Evolutionary conservation across 371 early-diverging fungal species (phyloP).

Genomic region (Mucor lusitanicus): DNA sequence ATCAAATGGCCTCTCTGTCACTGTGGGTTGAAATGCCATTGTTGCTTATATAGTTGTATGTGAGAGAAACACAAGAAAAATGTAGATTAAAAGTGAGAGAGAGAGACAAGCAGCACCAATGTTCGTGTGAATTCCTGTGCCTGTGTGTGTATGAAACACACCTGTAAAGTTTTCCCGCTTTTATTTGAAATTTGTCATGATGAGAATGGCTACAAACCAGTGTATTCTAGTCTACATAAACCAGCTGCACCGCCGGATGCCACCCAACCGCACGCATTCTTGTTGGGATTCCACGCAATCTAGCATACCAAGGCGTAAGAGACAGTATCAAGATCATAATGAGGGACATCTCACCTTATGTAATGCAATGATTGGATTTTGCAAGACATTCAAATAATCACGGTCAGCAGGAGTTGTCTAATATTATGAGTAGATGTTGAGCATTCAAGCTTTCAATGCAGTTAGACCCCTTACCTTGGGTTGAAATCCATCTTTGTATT

Average conservation of each 20-base stretch:
- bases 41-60: not conserved
- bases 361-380: conserved; percentile 10
- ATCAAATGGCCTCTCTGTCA: not conserved
- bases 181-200: not conserved
- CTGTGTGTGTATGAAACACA: not conserved
- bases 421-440: not conserved
- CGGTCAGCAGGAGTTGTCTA: not conserved
- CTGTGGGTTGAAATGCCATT: not conserved
- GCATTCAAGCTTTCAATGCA: not conserved
- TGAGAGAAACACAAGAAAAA: not conserved
- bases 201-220: conserved; percentile 4
- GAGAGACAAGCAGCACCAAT: not conserved
- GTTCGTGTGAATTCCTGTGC: not conserved
- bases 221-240: conserved; percentile 30
- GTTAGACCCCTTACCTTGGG: not conserved
- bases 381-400: not conserved
- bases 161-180: not conserved
- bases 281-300: conserved; percentile 31
- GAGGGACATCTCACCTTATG: conserved; percentile 1
- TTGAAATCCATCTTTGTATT: conserved; percentile 11
- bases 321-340: not conserved
- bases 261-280: conserved; percentile 20
- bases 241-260: conserved; percentile 34
- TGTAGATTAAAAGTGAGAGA: not conserved
- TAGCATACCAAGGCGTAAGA: not conserved